Evolutionary conservation across 2,329 filamentous ascomycete species (phyloP).

Genomic region (Westerdykella ornata): DNA sequence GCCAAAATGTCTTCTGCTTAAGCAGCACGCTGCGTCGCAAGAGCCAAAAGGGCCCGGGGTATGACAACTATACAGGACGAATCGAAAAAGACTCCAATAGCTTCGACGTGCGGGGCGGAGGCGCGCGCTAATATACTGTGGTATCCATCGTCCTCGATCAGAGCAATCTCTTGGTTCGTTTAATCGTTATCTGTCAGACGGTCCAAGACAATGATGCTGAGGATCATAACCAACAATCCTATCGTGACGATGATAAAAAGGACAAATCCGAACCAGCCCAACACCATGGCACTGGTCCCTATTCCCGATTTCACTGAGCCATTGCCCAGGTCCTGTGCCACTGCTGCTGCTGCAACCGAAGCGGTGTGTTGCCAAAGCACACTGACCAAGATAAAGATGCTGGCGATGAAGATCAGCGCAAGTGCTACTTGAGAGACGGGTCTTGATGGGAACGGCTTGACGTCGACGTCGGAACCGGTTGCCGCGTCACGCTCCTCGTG

Average conservation of each 20-base stretch:
- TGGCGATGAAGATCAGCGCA: conserved; percentile 75
- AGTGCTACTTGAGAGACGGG: conserved; percentile 89
- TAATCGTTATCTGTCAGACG: conserved; percentile 46
- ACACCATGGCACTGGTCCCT: conserved; percentile 89
- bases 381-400: conserved; percentile 59
- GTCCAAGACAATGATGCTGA: conserved; percentile 77
- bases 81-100: conserved; percentile 8
- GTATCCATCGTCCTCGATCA: conserved; percentile 14
- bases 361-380: conserved; percentile 91
- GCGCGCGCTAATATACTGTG: neutral
- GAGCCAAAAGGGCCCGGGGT: conserved; percentile 20
- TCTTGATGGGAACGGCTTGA: conserved; percentile 88
- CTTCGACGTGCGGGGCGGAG: neutral
- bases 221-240: conserved; percentile 89
- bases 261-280: conserved; percentile 96
- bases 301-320: conserved; percentile 81
- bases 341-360: conserved; percentile 87
- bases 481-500: conserved; percentile 79
- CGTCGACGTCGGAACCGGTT: conserved; percentile 73
- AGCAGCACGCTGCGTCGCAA: conserved; percentile 22
- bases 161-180: conserved; percentile 2
- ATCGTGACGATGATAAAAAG: conserved; percentile 93
- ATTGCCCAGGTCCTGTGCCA: conserved; percentile 88
- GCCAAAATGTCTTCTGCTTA: conserved; percentile 19
- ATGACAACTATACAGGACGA: conserved; percentile 18